A percentile compares a stretch with the other conserved stretches of the same genome.
These are phyloP conservation scores for Beauveria brongniartii DNA, from an alignment of 2,329 filamentous ascomycete species.

Conservation along the genomic window DNA sequence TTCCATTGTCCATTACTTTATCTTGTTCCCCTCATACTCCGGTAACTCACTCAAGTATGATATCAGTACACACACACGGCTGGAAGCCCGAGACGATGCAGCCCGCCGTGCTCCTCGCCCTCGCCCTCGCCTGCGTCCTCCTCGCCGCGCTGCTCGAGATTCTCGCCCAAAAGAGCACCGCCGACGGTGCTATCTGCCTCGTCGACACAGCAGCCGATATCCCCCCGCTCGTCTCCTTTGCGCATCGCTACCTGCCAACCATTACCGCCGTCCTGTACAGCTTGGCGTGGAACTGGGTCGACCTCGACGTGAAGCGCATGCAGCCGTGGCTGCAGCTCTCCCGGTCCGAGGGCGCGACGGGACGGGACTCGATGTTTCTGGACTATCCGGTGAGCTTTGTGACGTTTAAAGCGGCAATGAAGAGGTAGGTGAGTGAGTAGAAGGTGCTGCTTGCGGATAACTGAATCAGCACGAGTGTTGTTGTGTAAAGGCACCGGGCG, in stretches of 20 bases:
- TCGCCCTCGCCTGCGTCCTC: constrained; percentile 28
- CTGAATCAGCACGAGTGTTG: background rate
- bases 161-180: constrained; percentile 30
- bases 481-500: constrained; percentile 40
- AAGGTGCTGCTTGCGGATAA: no score
- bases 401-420: constrained; percentile 20
- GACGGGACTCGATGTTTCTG: constrained; percentile 39
- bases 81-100: constrained; percentile 4
- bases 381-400: constrained; percentile 42
- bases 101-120: constrained; percentile 25
- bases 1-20: no score
- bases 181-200: constrained; percentile 32
- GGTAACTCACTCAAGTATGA: background rate
- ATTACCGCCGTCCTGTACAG: constrained; percentile 47
- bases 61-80: background rate
- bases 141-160: constrained; percentile 38
- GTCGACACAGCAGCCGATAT: constrained; percentile 22
- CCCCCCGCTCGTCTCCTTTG: constrained; percentile 25
- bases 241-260: constrained; percentile 45
- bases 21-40: background rate
- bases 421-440: no score
- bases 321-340: constrained; percentile 55
- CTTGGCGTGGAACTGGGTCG: constrained; percentile 51
- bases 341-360: constrained; percentile 32
- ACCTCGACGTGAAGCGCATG: constrained; percentile 49